Conservation (phyloP, 2,329 filamentous ascomycete genomes). For the Aspergillus aculeatus region DNA sequence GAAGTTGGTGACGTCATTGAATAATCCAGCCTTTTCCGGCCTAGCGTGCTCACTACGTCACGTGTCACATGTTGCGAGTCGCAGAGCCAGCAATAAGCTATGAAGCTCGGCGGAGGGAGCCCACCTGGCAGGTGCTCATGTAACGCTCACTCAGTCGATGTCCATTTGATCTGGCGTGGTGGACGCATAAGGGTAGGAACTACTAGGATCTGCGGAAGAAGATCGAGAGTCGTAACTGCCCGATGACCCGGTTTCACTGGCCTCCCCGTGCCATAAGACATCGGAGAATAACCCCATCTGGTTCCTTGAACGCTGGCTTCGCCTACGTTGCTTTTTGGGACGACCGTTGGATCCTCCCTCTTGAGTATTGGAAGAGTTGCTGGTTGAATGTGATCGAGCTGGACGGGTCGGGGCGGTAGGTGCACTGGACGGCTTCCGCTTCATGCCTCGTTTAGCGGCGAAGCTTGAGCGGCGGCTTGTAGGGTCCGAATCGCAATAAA, state of each 20-base stretch:
- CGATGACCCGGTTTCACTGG: conserved; percentile 19
- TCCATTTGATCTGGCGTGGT: conserved; percentile 34
- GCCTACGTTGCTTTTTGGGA: conserved; percentile 29
- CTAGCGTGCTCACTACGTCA: conserved; percentile 7
- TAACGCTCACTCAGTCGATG: conserved; percentile 28
- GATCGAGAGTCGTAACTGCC: conserved; percentile 23
- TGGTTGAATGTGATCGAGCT: background rate
- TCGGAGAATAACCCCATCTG: conserved; percentile 6
- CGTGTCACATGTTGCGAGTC: background rate
- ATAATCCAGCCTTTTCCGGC: conserved; percentile 1
- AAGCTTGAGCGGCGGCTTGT: conserved; percentile 7
- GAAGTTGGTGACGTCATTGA: conserved; percentile 36
- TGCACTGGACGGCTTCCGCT: conserved; percentile 33
- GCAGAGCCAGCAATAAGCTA: background rate
- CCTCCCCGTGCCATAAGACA: conserved; percentile 12
- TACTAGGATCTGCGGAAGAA: conserved; percentile 22
- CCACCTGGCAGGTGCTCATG: background rate
- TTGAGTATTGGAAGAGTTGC: conserved; percentile 11
- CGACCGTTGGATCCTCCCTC: conserved; percentile 14
- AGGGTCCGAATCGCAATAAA: conserved; percentile 31
- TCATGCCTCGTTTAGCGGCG: conserved; percentile 30
- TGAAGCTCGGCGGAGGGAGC: background rate
- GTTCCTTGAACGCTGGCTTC: conserved; percentile 21
- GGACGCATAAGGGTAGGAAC: conserved; percentile 15
- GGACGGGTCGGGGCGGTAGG: conserved; percentile 13